These are phyloP conservation scores for Trametes elegans DNA, from an alignment of 768 basidiomycete species.

Conservation along the genomic window DNA sequence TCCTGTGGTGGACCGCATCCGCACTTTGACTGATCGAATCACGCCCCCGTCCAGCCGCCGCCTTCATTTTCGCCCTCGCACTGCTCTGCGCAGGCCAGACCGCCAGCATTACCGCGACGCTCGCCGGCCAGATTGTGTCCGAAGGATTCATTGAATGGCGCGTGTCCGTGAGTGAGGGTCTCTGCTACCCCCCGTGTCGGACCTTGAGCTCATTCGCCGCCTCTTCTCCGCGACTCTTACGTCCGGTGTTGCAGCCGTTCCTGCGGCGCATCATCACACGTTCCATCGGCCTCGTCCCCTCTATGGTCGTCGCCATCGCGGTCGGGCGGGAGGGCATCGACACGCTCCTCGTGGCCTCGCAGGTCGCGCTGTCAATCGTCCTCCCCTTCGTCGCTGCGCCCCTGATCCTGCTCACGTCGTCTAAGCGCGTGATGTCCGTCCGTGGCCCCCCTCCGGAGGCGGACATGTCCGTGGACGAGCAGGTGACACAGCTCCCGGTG, in stretches of 20 bases:
- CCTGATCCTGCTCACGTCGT: constrained; percentile 69
- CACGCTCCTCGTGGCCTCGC: constrained; percentile 75
- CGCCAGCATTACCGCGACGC: constrained; percentile 84
- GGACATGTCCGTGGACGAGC: not conserved
- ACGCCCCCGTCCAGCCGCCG: constrained; percentile 55
- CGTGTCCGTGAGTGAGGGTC: constrained; percentile 52
- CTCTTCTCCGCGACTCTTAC: not conserved
- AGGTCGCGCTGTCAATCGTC: constrained; percentile 80
- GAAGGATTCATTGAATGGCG: constrained; percentile 91
- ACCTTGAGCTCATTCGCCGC: not conserved
- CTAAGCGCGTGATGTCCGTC: constrained; percentile 69
- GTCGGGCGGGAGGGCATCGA: constrained; percentile 71
- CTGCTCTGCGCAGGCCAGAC: constrained; percentile 88
- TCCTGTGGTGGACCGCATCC: constrained; percentile 1
- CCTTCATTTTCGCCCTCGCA: constrained; percentile 81
- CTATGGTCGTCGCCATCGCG: constrained; percentile 75
- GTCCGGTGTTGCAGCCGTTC: constrained; percentile 56
- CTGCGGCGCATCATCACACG: constrained; percentile 80
- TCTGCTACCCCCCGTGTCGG: constrained; percentile 22
- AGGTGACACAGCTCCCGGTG: not conserved
- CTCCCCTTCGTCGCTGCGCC: constrained; percentile 83
- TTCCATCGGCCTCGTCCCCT: constrained; percentile 76
- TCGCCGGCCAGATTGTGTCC: constrained; percentile 86
- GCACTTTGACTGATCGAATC: constrained; percentile 5
- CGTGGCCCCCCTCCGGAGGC: constrained; percentile 23